Conservation (phyloP, 2,329 filamentous ascomycete species). For the Aspergillus sp. region DNA sequence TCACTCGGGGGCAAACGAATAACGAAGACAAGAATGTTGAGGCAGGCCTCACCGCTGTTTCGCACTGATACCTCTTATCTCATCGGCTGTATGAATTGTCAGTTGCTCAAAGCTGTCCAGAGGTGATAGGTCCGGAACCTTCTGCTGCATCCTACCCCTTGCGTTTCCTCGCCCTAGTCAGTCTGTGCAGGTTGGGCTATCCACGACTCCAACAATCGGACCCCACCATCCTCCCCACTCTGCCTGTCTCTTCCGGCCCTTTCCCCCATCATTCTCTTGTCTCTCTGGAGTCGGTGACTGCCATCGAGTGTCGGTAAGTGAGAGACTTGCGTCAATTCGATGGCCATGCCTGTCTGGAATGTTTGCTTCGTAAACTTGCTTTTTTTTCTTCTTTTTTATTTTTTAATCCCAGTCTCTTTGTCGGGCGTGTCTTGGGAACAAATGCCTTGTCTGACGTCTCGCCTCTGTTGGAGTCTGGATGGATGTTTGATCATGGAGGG, state of each 20-base stretch:
- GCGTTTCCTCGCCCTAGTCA: conserved; percentile 14
- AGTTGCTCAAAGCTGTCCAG: conserved; percentile 13
- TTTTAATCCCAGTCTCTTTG: neutral
- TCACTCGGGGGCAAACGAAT: neutral
- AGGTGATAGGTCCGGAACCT: conserved; percentile 23
- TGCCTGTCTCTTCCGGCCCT: neutral
- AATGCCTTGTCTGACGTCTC: conserved; percentile 2
- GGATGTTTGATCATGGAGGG: neutral
- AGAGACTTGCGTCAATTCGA: neutral
- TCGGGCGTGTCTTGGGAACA: neutral
- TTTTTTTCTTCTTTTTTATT: neutral
- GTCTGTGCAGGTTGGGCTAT: conserved; percentile 6
- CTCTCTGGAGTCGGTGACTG: neutral
- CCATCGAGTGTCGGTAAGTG: neutral
- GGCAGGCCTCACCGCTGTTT: conserved; percentile 21
- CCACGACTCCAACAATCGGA: neutral
- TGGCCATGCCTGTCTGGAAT: neutral
- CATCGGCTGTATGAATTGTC: conserved; percentile 4
- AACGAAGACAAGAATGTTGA: conserved; percentile 1
- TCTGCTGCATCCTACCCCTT: conserved; percentile 23
- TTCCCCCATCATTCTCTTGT: neutral
- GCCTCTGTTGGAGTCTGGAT: neutral
- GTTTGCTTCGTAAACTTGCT: neutral
- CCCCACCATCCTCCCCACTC: neutral
- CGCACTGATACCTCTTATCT: conserved; percentile 10